Evolutionary conservation across 345 rosid species (phyloP), one percentile per base, ranked within the genome.

Genomic region (Hirschfeldia incana): DNA sequence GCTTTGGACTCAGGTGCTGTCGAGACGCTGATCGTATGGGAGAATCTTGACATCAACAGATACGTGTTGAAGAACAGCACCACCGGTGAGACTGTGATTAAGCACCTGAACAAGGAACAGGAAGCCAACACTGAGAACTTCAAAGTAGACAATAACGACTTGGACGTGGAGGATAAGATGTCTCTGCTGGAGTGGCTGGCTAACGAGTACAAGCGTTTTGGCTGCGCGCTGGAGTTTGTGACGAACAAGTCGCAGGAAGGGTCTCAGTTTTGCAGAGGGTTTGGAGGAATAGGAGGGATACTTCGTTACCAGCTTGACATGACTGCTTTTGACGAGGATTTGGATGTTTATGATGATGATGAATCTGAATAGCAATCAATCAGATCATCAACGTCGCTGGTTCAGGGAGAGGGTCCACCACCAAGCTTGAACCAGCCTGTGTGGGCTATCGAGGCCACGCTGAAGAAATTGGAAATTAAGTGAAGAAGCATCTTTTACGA

Each of bases 281-380:
- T 65, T 37, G 69, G 69, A 17, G 69, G 69, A 1, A 37, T 65
- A 0, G 69, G 69, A 37, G 69, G 69, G 69, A 65, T 65, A 36
- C 69, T 65, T 65, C 69, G 69, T 37, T 65, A 65, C 53, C 69
- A 37, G 69, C 69, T 65, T 65, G 69, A 65, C 11, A 10, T 76
- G 60, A 68, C 65, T 11, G 66, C 72, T 17, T 76, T 76, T 59
- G 79, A 76, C 17, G 74, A 67, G 67, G 73, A 67, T 68, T 73
- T 29, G 9, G 74, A 68, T 30, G 66, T 65, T 65, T 53, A 68
- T 28, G 74, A 58, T 55, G 73, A 66, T 34, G 79, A 76, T 67
- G 79, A 76, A 6, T 76, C 67, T 39, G 73, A 69, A 37, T 76
- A 76, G 79, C 73, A 76, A 68, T 76, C 79, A 76, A 76, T 76